Evolutionary conservation across 1,139 yeast genomes (phyloP).

Genomic region (Geotrichum restrictum): DNA sequence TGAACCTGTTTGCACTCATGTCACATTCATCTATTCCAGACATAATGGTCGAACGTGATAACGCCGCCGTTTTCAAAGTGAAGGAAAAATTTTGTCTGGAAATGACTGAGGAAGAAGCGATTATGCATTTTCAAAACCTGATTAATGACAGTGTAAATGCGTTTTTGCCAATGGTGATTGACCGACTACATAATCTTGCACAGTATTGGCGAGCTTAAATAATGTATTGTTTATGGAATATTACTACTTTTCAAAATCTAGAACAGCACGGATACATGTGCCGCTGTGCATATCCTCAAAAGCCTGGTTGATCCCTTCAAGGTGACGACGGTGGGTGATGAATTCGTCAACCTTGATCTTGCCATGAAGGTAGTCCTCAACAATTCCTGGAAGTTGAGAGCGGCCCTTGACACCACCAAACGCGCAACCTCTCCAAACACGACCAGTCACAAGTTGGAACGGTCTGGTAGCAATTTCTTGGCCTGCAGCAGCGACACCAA

Average conservation of each 20-base stretch:
- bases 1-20: slow-evolving; percentile 91
- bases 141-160: slow-evolving; percentile 94
- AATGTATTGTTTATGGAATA: not conserved
- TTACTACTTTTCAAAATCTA: slow-evolving; percentile 32
- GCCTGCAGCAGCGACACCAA: slow-evolving; percentile 99
- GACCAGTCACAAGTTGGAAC: slow-evolving; percentile 96
- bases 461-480: slow-evolving; percentile 95
- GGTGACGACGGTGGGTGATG: slow-evolving; percentile 81
- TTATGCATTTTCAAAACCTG: slow-evolving; percentile 84
- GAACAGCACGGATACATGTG: slow-evolving; percentile 88
- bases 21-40: slow-evolving; percentile 90
- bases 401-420: slow-evolving; percentile 99
- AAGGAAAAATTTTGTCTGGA: slow-evolving; percentile 91
- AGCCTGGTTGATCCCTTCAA: slow-evolving; percentile 77
- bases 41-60: slow-evolving; percentile 66
- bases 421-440: slow-evolving; percentile 98
- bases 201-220: slow-evolving; percentile 90
- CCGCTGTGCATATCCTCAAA: slow-evolving; percentile 95
- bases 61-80: slow-evolving; percentile 70
- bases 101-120: slow-evolving; percentile 93
- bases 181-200: slow-evolving; percentile 88
- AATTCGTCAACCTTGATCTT: slow-evolving; percentile 88
- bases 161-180: slow-evolving; percentile 88
- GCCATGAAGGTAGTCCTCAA: slow-evolving; percentile 79
- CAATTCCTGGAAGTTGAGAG: slow-evolving; percentile 86